Conservation (phyloP, 305 asterid genomes). For the Solanum hybrid region DNA sequence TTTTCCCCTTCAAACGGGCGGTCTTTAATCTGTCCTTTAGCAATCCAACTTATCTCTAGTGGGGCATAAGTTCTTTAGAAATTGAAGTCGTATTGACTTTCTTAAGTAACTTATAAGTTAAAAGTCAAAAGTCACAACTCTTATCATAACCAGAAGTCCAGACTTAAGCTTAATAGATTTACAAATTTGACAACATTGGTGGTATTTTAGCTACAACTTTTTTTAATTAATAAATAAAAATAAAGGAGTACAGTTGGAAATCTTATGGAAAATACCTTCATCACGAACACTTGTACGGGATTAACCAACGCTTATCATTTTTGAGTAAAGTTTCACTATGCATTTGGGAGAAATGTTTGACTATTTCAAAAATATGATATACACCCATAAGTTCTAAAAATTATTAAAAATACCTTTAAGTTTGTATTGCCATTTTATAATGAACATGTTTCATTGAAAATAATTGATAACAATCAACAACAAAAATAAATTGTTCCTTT, state of each 20-base stretch:
- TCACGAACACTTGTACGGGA: too few relatives aligned
- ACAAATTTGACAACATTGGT: not conserved
- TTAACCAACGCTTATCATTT: too few relatives aligned
- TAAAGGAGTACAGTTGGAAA: not conserved
- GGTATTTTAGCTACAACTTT: not conserved
- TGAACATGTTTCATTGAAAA: not conserved
- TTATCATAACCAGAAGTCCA: not conserved
- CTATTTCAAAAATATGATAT: not conserved
- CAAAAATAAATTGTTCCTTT: not conserved
- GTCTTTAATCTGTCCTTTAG: not conserved
- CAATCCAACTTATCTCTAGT: not conserved
- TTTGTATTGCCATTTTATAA: not conserved
- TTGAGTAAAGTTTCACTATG: not conserved
- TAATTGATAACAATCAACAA: not conserved
- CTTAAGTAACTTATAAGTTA: not conserved
- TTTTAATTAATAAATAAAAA: too few relatives aligned
- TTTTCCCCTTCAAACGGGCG: not conserved
- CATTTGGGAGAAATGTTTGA: not conserved
- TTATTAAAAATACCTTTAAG: not conserved
- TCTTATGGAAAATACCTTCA: too few relatives aligned
- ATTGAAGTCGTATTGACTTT: not conserved
- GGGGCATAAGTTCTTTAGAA: not conserved
- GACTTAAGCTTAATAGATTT: not conserved
- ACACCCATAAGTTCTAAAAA: not conserved
- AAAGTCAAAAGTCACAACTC: not conserved